Percentiles rank a stretch among this genome's conserved stretches.
Conservation (phyloP, 2,329 filamentous ascomycete genomes). For the Stemphylium vesicarium region DNA sequence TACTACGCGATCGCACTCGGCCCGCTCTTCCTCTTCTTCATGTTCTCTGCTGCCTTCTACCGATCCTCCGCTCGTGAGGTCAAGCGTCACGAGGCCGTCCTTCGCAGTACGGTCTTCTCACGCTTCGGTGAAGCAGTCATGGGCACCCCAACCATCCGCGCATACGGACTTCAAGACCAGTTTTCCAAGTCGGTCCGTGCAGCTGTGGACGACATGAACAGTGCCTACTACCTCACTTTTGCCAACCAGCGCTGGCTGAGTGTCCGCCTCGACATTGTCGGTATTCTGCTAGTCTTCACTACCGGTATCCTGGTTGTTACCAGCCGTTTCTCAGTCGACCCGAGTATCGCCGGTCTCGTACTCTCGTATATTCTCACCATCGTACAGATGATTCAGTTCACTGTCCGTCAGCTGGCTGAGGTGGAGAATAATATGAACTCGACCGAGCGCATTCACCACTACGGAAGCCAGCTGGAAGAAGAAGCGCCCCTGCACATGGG, state of each 20-base stretch:
- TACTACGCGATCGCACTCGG: slow-evolving; percentile 78
- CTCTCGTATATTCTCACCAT: slow-evolving; percentile 92
- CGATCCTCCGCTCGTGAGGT: slow-evolving; percentile 89
- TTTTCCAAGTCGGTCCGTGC: slow-evolving; percentile 74
- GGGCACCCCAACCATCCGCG: slow-evolving; percentile 83
- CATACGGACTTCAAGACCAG: slow-evolving; percentile 80
- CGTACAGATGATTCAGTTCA: slow-evolving; percentile 95
- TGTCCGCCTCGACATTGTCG: slow-evolving; percentile 81
- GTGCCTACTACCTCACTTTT: slow-evolving; percentile 93
- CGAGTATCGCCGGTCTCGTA: slow-evolving; percentile 85
- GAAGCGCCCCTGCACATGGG: slow-evolving; percentile 81
- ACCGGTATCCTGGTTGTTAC: slow-evolving; percentile 92
- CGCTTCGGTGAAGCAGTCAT: slow-evolving; percentile 89
- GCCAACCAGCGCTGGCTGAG: slow-evolving; percentile 95
- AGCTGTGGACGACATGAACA: slow-evolving; percentile 88
- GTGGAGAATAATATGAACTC: slow-evolving; percentile 99
- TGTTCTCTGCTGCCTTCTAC: slow-evolving; percentile 87
- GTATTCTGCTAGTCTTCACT: slow-evolving; percentile 83
- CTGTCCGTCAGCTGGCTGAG: slow-evolving; percentile 89
- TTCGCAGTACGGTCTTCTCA: slow-evolving; percentile 87
- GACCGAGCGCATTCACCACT: slow-evolving; percentile 89
- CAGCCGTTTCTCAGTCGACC: slow-evolving; percentile 81
- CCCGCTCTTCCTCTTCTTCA: slow-evolving; percentile 76
- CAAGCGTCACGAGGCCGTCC: slow-evolving; percentile 89
- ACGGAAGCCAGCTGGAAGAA: slow-evolving; percentile 84